Evolutionary conservation across 176 grass and related monocot species (phyloP).

Genomic region (Lolium rigidum): DNA sequence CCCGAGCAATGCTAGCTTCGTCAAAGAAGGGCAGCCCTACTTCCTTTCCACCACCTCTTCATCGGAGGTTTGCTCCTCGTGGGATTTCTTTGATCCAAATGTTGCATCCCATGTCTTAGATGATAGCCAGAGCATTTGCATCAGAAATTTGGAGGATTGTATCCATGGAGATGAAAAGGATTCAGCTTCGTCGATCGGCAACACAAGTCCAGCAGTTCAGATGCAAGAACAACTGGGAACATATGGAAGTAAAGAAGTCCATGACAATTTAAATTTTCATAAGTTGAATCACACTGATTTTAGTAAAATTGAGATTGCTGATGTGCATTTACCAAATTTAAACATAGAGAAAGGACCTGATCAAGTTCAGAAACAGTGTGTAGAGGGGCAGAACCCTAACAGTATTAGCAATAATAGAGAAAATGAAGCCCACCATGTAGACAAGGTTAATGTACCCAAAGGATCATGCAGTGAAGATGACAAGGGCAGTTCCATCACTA

Average conservation of each 20-base stretch:
- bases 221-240: neutral
- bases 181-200: slow-evolving; percentile 18
- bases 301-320: slow-evolving; percentile 34
- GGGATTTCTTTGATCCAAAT: slow-evolving; percentile 70
- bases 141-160: neutral
- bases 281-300: neutral
- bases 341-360: slow-evolving; percentile 17
- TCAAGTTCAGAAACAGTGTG: neutral
- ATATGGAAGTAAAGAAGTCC: slow-evolving; percentile 17
- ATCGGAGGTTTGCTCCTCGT: slow-evolving; percentile 40
- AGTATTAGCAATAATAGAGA: neutral
- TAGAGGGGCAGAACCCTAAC: neutral
- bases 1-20: slow-evolving; percentile 36
- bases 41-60: slow-evolving; percentile 6
- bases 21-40: slow-evolving; percentile 31
- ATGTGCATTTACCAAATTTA: slow-evolving; percentile 1
- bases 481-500: slow-evolving; percentile 37
- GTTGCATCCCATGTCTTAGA: slow-evolving; percentile 13
- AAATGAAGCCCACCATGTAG: neutral
- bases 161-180: slow-evolving; percentile 27
- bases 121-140: neutral
- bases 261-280: slow-evolving; percentile 9
- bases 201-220: slow-evolving; percentile 27
- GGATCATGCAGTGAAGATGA: slow-evolving; percentile 40
- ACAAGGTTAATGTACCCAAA: slow-evolving; percentile 25